These are phyloP conservation scores for Coemansia sp. DNA, from an alignment of 192 early-diverging fungal species.

Conservation along the genomic window DNA sequence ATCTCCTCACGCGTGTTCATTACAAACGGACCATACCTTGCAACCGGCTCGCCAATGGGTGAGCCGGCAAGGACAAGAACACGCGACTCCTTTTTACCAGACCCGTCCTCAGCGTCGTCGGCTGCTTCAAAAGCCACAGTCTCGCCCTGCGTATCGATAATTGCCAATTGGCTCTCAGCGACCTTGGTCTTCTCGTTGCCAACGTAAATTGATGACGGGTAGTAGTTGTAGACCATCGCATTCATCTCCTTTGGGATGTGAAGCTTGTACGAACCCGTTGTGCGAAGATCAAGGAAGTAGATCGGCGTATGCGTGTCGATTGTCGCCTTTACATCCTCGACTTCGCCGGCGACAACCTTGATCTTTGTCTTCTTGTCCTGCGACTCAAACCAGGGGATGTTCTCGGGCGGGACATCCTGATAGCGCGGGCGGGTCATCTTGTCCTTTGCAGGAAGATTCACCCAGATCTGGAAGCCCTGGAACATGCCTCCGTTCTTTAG, in stretches of 20 bases:
- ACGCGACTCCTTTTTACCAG: conserved; percentile 53
- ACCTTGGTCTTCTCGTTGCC: conserved; percentile 50
- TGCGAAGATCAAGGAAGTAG: conserved; percentile 75
- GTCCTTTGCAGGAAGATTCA: conserved; percentile 73
- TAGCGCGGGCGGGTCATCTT: conserved; percentile 73
- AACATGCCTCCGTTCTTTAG: conserved; percentile 48
- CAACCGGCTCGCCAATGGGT: conserved; percentile 62
- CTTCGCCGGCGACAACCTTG: conserved; percentile 89
- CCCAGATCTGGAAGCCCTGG: conserved; percentile 73
- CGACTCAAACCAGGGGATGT: conserved; percentile 65
- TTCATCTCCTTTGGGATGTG: conserved; percentile 56
- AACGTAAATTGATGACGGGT: conserved; percentile 29
- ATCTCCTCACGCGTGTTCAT: conserved; percentile 59
- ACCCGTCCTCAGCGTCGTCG: conserved; percentile 18
- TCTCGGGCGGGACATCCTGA: conserved; percentile 66
- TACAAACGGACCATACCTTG: conserved; percentile 69
- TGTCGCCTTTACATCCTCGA: conserved; percentile 66
- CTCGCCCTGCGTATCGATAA: conserved; percentile 42
- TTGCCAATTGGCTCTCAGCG: conserved; percentile 41
- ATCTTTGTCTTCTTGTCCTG: conserved; percentile 55
- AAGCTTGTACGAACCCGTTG: conserved; percentile 58
- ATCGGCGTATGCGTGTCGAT: conserved; percentile 81
- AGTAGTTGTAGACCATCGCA: conserved; percentile 54
- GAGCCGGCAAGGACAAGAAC: conserved; percentile 68
- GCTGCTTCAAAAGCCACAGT: conserved; percentile 43